A percentile compares a stretch with the other conserved stretches of the same genome.
phyloP scores from a whole-genome alignment of 768 basidiomycete genomes.

The Kwoniella pini region DNA sequence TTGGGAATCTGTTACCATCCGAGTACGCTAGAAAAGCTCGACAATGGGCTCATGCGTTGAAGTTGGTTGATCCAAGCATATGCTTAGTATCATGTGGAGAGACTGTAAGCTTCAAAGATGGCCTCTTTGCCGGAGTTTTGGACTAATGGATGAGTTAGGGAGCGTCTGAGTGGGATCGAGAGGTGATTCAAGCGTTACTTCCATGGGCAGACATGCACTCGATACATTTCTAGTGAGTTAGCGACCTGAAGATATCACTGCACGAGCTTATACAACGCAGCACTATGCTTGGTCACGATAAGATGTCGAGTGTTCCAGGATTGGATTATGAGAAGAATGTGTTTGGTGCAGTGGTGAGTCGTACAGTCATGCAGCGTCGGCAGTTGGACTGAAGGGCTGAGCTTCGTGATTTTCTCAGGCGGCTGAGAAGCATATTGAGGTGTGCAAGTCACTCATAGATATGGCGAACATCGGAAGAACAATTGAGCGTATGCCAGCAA shows the following conservation, averaged over 20 bases:
- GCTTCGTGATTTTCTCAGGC: no score
- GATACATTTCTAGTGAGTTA: conserved; percentile 52
- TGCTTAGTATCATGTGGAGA: conserved; percentile 63
- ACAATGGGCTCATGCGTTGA: conserved; percentile 66
- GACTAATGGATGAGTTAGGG: conserved; percentile 44
- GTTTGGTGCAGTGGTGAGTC: conserved; percentile 59
- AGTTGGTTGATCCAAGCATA: conserved; percentile 63
- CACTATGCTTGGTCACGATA: conserved; percentile 50
- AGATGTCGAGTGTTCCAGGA: conserved; percentile 28
- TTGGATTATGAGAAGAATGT: conserved; percentile 60
- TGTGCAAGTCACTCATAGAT: conserved; percentile 60
- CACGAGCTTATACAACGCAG: conserved; percentile 12
- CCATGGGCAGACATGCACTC: conserved; percentile 60
- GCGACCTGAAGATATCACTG: neutral
- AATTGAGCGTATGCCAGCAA: conserved; percentile 16
- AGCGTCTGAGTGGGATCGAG: conserved; percentile 56
- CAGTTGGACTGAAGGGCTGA: no score
- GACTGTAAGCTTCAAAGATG: conserved; percentile 21
- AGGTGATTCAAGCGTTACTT: conserved; percentile 44
- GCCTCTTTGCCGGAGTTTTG: neutral
- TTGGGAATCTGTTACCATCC: conserved; percentile 62
- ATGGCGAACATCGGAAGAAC: conserved; percentile 55
- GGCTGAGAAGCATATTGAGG: conserved; percentile 62
- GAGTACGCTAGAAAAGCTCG: conserved; percentile 64
- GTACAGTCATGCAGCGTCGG: neutral